Base-by-base conservation (phyloP, 1,284 basidiomycete genomes). In the Fistulina hepatica region DNA sequence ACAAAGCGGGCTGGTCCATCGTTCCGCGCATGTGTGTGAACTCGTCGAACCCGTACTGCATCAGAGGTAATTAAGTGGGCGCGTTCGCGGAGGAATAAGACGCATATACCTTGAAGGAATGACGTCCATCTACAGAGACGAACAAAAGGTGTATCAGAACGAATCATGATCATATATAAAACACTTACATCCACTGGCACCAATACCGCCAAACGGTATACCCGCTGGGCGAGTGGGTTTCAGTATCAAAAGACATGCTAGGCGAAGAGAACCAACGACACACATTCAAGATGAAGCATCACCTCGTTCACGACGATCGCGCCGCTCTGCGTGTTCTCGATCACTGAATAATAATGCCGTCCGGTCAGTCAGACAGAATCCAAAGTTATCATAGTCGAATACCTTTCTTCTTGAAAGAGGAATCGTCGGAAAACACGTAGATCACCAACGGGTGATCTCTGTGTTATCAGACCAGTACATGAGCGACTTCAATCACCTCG, bases 371-470 rank as follows among this genome's bases (percentile, higher is more conserved):
- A 6, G 5, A 23, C 9, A 9, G 32, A 15, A 8, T 34, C 15
- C 16, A 15, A 20, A 15, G 12, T 6, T 25, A 21, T 11, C 7
- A 5, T 23, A 6, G 17, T 12, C 37, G 7, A 5, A 2, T 13
- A 74, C 81, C 69, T 56, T 79, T 77, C 15, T 65, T 55, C 56
- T 83, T 83, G 51, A 77, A 68, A 16, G 55, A 56, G 2, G 65
- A 48, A 49, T 80, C 70, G 37, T 69, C 57, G 2, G 81, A 67
- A 60, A 90, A 91, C 22, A 85, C 71, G 49, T 91, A 89, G 9
- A 90, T 57, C 0, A 76, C 71, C 6, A 91, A 67, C 3, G 88
- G 83, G 46, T 86, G 76, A 39, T 83, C 82, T 32, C 79, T 81
- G 44, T 9, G 6, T 13, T 16, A 19, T 31, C 9, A 16, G 11